phyloP scores from a whole-genome alignment of 176 grass and related monocot species.

The Hordeum marinum region DNA sequence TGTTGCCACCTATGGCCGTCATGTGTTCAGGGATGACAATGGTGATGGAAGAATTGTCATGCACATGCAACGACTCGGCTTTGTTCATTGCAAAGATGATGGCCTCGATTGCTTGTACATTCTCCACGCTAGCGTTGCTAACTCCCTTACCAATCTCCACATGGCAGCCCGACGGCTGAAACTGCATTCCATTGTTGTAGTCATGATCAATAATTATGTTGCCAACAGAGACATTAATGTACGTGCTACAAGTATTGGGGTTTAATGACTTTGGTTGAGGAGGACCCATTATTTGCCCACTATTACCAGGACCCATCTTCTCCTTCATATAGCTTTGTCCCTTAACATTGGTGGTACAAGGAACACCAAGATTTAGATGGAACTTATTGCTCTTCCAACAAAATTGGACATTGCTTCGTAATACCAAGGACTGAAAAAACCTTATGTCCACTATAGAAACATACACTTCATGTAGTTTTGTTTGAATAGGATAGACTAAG shows the following conservation, averaged over 20 bases:
- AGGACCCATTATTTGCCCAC: rapidly evolving
- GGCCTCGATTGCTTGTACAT: rapidly evolving
- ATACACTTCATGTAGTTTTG: background rate
- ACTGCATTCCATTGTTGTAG: background rate
- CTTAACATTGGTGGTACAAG: no score
- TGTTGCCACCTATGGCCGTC: no score
- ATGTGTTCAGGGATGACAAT: background rate
- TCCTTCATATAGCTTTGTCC: background rate
- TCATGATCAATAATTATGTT: background rate
- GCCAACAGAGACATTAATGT: background rate
- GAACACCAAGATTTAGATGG: no score
- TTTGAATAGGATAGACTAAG: no score
- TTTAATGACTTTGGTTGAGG: background rate
- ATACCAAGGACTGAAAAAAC: no score
- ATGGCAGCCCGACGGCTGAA: background rate
- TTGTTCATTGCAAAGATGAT: background rate
- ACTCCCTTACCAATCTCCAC: background rate
- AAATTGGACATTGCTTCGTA: background rate
- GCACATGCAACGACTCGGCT: background rate
- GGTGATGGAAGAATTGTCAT: background rate
- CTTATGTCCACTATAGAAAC: background rate
- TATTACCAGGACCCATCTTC: background rate
- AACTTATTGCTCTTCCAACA: background rate
- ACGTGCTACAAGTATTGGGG: background rate
- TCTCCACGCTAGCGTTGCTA: background rate